Conservation (phyloP, 176 grass and related monocot genomes). For the Tillandsia leiboldiana region DNA sequence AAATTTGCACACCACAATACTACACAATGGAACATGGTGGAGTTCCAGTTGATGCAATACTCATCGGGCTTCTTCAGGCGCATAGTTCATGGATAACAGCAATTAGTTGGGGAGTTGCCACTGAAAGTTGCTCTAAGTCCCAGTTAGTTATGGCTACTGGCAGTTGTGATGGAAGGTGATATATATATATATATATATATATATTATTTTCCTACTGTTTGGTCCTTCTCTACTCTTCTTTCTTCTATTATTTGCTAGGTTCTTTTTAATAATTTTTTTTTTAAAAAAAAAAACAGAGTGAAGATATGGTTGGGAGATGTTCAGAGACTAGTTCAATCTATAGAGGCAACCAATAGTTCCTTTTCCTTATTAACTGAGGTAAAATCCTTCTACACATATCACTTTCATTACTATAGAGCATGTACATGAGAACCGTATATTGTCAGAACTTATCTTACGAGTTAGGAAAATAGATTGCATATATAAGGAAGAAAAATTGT, state of each 20-base stretch:
- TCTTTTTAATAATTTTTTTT: not conserved
- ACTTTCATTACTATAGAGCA: not conserved
- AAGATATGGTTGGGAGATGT: slow-evolving; percentile 71
- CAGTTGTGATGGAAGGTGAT: slow-evolving; percentile 67
- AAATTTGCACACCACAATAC: slow-evolving; percentile 43
- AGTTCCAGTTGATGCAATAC: slow-evolving; percentile 37
- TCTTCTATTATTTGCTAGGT: not conserved
- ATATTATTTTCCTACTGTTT: slow-evolving; percentile 3
- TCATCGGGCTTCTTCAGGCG: slow-evolving; percentile 55
- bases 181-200: too few relatives aligned
- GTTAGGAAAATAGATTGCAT: too few relatives aligned
- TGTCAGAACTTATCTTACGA: too few relatives aligned
- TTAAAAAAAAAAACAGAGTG: slow-evolving; percentile 40
- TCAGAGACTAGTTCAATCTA: slow-evolving; percentile 41
- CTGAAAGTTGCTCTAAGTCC: slow-evolving; percentile 22
- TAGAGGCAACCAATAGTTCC: slow-evolving; percentile 19
- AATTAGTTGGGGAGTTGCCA: slow-evolving; percentile 52
- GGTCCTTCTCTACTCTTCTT: not conserved
- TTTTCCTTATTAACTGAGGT: slow-evolving; percentile 63
- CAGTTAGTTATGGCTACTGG: slow-evolving; percentile 66
- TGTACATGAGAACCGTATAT: not conserved
- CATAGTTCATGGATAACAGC: slow-evolving; percentile 70
- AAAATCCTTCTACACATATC: not conserved
- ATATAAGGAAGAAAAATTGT: too few relatives aligned
- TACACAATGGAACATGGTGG: slow-evolving; percentile 44